Percentiles rank a stretch among this genome's conserved stretches.
These are phyloP conservation scores for Eragrostis tef DNA, from an alignment of 202 grass and related monocot species.

Conservation along the genomic window DNA sequence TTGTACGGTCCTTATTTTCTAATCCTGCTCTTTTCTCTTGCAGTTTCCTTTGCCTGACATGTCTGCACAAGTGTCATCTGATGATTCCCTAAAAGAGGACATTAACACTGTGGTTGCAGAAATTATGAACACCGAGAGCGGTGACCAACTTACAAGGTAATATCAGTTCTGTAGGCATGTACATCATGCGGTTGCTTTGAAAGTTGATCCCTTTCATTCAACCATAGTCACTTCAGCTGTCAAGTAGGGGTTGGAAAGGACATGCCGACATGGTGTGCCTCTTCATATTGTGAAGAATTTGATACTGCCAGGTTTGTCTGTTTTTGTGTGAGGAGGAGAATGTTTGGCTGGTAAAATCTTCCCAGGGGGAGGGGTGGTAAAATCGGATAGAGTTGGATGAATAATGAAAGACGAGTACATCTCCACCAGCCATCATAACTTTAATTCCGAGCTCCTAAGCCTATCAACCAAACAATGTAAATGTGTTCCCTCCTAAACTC, in stretches of 20 bases:
- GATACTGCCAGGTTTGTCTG: no score
- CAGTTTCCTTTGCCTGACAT: slow-evolving; percentile 66
- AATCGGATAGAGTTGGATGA: no score
- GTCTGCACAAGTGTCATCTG: slow-evolving; percentile 56
- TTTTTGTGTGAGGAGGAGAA: not conserved
- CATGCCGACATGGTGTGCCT: not conserved
- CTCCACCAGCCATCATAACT: no score
- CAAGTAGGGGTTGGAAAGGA: not conserved
- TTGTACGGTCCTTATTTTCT: slow-evolving; percentile 13
- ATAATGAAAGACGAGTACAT: no score
- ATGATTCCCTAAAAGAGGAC: slow-evolving; percentile 57
- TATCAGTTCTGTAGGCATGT: slow-evolving; percentile 25
- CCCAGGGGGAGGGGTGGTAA: no score
- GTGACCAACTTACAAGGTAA: slow-evolving; percentile 72
- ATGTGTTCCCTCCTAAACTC: no score
- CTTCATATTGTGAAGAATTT: not conserved
- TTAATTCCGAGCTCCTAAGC: no score
- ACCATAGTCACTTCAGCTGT: not conserved
- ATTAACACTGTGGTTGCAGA: slow-evolving; percentile 63
- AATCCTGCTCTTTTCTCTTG: slow-evolving; percentile 35
- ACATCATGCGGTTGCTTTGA: not conserved
- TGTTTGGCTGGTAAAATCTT: not conserved
- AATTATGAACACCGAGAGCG: slow-evolving; percentile 63
- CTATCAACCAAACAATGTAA: no score
- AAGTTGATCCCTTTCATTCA: not conserved